Base-by-base conservation (phyloP, 2,329 filamentous ascomycete genomes). In the Trichoderma harzianum region DNA sequence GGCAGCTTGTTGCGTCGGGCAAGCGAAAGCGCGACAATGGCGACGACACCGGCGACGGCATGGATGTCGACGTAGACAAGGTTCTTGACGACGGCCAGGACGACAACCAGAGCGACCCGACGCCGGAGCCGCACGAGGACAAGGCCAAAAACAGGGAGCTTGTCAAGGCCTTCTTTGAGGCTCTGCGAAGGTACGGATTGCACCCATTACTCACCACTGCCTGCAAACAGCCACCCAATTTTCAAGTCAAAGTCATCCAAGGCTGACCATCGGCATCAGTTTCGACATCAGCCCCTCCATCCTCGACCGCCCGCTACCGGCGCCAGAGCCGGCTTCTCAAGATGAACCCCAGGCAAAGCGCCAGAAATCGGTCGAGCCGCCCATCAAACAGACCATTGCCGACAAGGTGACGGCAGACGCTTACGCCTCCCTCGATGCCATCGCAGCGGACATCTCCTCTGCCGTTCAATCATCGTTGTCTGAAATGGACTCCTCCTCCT, bases 351-450 rank as follows among this genome's bases (percentile, higher is more conserved):
- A 87, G 65, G 79, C 86, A 67, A 92, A 92, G 79, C 86, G 89
- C 57, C 87, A 89, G 75, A 91, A 89, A 78, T 84, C 88, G 2
- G 83, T 84, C 64, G 85, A 86, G 60, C 78, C 78, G 3, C 77
- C 79, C 39, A 76, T 81, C 43, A 73, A 75, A n/a, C 76, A 76
- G 21, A 86, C 84, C 73, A 86, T 91, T 73, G 81, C 84, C 71
- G 86, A 88, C 75, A 90, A 89, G 81, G 82, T 88, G 65, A 78
- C 81, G 28, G 81, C 83, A 63, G 83, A 85, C 74, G 79, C 78
- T 36, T 91, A 92, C 78, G 84, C 85, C 30, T 86, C 87, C 74
- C 81, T 94, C 58, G 90, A 92, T 32, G 89, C 92, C 73, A 83
- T 93, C 55, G 87, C 92, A 18, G 80, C 84, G 66, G 90, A 91